Conservation (phyloP, 2,329 filamentous ascomycete species). For the Venturia carpophila region DNA sequence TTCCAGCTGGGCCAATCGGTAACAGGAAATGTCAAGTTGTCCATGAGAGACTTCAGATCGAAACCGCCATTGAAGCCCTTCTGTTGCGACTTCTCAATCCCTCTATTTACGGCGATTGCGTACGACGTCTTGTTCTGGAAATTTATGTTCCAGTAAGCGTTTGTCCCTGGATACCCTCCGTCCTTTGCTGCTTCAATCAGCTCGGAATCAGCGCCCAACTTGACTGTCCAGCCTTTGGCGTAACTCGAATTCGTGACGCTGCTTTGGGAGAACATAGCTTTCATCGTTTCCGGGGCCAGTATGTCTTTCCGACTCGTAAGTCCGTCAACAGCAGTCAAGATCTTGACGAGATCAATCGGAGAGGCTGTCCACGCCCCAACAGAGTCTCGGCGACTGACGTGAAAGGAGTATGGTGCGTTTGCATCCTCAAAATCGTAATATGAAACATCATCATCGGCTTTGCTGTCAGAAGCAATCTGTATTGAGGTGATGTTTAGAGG, state of each 20-base stretch:
- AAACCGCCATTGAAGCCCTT: constrained; percentile 9
- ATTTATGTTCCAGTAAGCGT: constrained; percentile 10
- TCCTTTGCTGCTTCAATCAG: constrained; percentile 15
- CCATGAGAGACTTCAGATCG: constrained; percentile 17
- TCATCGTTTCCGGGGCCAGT: background rate
- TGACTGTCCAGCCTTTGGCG: constrained; percentile 17
- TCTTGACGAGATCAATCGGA: constrained; percentile 15
- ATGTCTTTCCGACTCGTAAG: background rate
- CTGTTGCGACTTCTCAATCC: background rate
- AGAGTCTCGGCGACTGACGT: constrained; percentile 14
- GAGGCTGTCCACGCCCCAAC: constrained; percentile 19
- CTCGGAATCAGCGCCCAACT: background rate
- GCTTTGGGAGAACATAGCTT: constrained; percentile 13
- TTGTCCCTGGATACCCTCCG: constrained; percentile 16
- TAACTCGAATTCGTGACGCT: constrained; percentile 11
- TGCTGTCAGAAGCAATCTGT: constrained; percentile 11
- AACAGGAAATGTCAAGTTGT: constrained; percentile 11
- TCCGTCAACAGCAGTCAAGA: constrained; percentile 7
- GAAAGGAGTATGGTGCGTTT: constrained; percentile 15
- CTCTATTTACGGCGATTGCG: constrained; percentile 14
- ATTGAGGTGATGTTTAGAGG: constrained; percentile 12
- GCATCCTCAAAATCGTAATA: constrained; percentile 17
- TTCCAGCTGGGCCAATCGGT: constrained; percentile 6
- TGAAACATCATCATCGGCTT: constrained; percentile 11
- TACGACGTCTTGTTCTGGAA: constrained; percentile 17